Evolutionary conservation across 164 flowering plant genomes (phyloP).

Genomic region (Annona squamosa): DNA sequence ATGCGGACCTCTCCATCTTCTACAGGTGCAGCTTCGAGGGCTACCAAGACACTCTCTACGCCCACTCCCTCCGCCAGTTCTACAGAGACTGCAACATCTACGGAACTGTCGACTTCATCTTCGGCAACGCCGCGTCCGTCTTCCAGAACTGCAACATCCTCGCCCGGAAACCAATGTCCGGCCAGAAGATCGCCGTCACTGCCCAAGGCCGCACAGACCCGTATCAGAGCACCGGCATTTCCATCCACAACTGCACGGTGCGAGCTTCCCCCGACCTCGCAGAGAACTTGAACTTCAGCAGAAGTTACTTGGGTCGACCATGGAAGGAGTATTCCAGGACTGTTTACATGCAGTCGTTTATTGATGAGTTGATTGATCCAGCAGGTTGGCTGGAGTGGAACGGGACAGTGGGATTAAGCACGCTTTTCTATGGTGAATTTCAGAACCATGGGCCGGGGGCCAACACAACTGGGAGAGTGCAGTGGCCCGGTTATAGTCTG

Average conservation of each 20-base stretch:
- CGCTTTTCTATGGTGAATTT: constrained; percentile 44
- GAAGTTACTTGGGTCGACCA: constrained; percentile 34
- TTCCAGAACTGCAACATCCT: constrained; percentile 39
- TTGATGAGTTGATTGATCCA: constrained; percentile 28
- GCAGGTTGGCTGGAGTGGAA: constrained; percentile 47
- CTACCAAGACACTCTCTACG: constrained; percentile 47
- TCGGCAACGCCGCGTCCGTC: constrained; percentile 41
- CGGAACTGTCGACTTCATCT: constrained; percentile 53
- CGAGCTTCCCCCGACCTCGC: constrained; percentile 28
- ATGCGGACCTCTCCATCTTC: constrained; percentile 38
- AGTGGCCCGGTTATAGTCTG: constrained; percentile 40
- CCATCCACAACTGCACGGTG: constrained; percentile 25
- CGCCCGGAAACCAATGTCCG: constrained; percentile 24
- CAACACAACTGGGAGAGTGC: constrained; percentile 31
- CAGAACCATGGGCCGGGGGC: constrained; percentile 45
- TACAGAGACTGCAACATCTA: constrained; percentile 39
- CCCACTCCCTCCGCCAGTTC: constrained; percentile 40
- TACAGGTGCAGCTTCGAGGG: constrained; percentile 50
- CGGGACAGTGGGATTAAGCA: constrained; percentile 29
- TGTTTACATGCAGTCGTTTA: constrained; percentile 40
- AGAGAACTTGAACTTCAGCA: constrained; percentile 13
- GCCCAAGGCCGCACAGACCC: constrained; percentile 30
- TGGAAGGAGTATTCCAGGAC: constrained; percentile 48
- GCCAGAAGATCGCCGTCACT: constrained; percentile 21
- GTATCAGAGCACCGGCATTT: constrained; percentile 26